Conservation (phyloP, 2,329 filamentous ascomycete genomes). For the Alternaria brassicae region DNA sequence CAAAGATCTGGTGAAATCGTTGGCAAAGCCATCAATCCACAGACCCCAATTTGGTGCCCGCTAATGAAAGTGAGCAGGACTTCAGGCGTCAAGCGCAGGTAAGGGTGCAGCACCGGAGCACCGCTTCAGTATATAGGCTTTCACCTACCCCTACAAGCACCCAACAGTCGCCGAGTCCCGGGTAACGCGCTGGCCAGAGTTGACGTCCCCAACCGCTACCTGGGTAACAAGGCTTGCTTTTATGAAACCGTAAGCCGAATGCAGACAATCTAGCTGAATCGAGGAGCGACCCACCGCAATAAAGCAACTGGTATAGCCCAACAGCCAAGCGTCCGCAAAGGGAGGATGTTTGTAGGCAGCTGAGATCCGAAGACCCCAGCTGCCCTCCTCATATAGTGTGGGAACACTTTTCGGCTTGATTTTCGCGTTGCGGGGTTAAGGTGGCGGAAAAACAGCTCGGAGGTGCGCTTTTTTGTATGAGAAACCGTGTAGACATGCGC, state of each 20-base stretch:
- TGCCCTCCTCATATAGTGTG: background rate
- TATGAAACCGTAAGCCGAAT: no score
- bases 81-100: background rate
- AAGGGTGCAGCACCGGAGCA: background rate
- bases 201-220: background rate
- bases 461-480: background rate
- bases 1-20: no score
- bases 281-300: no score
- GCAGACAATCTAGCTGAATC: no score
- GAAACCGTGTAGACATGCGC: background rate
- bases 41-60: no score
- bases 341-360: no score
- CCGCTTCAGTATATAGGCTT: background rate
- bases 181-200: background rate
- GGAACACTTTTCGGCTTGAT: background rate
- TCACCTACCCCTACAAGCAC: background rate
- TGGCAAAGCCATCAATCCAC: no score
- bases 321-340: no score
- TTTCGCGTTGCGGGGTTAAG: background rate
- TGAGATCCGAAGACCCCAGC: no score
- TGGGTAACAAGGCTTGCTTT: background rate
- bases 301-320: no score
- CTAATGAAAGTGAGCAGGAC: background rate
- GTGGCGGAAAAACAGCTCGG: slow-evolving; percentile 1
- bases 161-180: background rate